Base-by-base conservation (phyloP, 2,329 filamentous ascomycete genomes). In the Colletotrichum ledebouriae region DNA sequence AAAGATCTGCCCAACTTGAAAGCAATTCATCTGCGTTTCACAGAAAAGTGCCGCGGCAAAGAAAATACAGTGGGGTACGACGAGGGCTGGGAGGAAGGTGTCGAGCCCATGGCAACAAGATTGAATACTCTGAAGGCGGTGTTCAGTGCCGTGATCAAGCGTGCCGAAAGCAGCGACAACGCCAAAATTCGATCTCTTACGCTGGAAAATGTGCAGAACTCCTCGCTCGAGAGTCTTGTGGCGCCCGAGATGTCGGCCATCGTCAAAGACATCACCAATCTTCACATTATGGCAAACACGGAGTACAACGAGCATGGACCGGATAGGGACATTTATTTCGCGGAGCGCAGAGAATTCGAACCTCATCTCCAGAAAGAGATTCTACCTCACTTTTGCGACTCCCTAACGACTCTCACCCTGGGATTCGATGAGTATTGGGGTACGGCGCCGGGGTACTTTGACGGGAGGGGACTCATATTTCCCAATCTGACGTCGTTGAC, bases 171-270 rank as follows among this genome's bases (percentile, higher is more conserved):
- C 17, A 2, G 46, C 17, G 10, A 44, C 13, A 33, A 13, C 2
- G n/a, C 25, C 56, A 22, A 33, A 2, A 63, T 76, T 4, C 59
- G 56, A 0, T 70, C 72, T 4, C 33, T 76, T 7, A 56, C 56
- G 0, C n/a, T 75, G 25, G 22, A 67, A n/a, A 66, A 70, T 17
- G 41, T 76, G 10, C 70, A 74, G 22, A 75, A 76, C 34, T 25
- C 29, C 6, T 58, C 71, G 0, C 2, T 74, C 0, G 49, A 25
- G 12, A 29, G 25, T 20, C 11, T 63, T 11, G 34, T 29, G 11
- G 12, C 50, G 29, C 17, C 50, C 9, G 17, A 11, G 12, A 41
- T 57, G 37, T 22, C 55, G 0, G 64, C 60, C 2, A 29, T 73
- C 0, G 47, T 72, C 9, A 64, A 67, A 4, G 55, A 71, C 3